Evolutionary conservation across 2,329 filamentous ascomycete genomes (phyloP).

Genomic region (Dissoconium aciculare): DNA sequence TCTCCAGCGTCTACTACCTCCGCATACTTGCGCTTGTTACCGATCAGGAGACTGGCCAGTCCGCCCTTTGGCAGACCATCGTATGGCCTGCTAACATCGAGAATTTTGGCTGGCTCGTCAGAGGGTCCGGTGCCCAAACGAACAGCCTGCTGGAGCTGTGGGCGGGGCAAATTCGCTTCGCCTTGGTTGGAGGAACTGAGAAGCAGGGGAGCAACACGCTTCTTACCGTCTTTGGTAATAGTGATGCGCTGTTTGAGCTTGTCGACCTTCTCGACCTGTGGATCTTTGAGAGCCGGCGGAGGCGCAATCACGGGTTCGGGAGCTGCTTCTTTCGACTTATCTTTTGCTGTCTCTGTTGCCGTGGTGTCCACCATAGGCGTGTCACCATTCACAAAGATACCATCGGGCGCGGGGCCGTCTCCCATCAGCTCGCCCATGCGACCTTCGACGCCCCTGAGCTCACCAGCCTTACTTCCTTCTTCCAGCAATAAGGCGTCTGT

Average conservation of each 20-base stretch:
- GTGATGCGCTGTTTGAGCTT: constrained; percentile 81
- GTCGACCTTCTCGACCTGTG: constrained; percentile 45
- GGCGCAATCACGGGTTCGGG: constrained; percentile 28
- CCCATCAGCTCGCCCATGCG: constrained; percentile 99
- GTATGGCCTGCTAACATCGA: constrained; percentile 87
- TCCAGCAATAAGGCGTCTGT: constrained; percentile 78
- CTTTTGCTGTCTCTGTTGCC: constrained; percentile 13
- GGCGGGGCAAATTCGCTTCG: constrained; percentile 76
- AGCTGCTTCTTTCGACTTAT: constrained; percentile 24
- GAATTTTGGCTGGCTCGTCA: constrained; percentile 39
- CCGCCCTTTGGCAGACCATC: constrained; percentile 86
- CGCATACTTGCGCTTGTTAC: constrained; percentile 78
- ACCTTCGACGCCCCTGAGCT: constrained; percentile 77
- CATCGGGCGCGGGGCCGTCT: constrained; percentile 48
- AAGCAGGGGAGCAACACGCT: constrained; percentile 79
- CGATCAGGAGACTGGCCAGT: constrained; percentile 68
- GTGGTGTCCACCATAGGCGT: constrained; percentile 29
- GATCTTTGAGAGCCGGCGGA: constrained; percentile 32
- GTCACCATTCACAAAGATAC: constrained; percentile 26
- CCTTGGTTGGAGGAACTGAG: constrained; percentile 73
- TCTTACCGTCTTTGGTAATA: constrained; percentile 94
- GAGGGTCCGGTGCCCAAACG: constrained; percentile 38
- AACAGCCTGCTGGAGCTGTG: constrained; percentile 67
- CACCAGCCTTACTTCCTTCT: constrained; percentile 73
- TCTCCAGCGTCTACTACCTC: constrained; percentile 57